phyloP scores from a whole-genome alignment of 73 alveolate genomes.

The Symbiodinium pilosum region DNA sequence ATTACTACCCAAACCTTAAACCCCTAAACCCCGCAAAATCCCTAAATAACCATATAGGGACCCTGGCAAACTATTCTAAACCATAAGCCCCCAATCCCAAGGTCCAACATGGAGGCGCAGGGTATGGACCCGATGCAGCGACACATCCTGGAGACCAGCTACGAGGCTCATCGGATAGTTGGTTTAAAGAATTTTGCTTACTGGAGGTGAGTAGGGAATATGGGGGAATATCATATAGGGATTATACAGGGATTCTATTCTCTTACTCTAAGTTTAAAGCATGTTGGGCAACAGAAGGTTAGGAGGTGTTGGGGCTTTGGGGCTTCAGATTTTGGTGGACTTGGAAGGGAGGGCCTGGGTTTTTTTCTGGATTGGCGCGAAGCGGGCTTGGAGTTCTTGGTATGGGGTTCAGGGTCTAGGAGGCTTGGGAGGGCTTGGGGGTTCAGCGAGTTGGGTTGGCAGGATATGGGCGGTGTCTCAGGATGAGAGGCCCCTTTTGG shows the following conservation, averaged over 20 bases:
- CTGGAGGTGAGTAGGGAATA: too few species aligned
- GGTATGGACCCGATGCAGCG: constrained; percentile 91
- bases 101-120: constrained; percentile 93
- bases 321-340: neutral
- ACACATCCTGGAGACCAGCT: constrained; percentile 85
- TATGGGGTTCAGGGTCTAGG: neutral
- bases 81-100: neutral
- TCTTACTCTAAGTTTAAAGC: too few species aligned
- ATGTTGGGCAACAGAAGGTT: too few species aligned
- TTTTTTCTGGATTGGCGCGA: too few species aligned
- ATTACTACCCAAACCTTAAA: neutral
- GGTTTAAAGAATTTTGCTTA: neutral
- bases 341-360: too few species aligned
- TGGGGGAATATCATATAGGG: neutral
- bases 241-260: too few species aligned
- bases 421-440: too few species aligned
- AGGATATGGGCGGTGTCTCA: too few species aligned
- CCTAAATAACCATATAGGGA: neutral
- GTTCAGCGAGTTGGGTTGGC: too few species aligned
- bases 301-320: neutral
- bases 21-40: neutral
- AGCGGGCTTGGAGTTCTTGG: neutral
- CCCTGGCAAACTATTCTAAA: neutral
- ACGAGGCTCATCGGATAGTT: neutral
- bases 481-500: neutral